Percentiles rank a stretch among this genome's conserved stretches.
These are phyloP conservation scores for Candida easanensis DNA, from an alignment of 805 yeast species.

Conservation along the genomic window DNA sequence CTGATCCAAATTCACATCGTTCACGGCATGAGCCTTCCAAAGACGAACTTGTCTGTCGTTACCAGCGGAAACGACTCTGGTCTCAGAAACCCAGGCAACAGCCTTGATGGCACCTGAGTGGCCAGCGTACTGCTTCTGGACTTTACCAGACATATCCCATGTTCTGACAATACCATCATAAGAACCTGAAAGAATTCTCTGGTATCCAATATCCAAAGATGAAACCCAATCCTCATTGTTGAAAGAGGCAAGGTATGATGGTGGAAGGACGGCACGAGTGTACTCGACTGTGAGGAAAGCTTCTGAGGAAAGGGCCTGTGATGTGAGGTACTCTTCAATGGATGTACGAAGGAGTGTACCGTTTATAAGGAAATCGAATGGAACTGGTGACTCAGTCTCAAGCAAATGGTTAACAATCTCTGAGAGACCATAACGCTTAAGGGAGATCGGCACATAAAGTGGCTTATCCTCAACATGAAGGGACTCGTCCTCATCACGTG, in stretches of 20 bases:
- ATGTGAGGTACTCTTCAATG: conserved; percentile 71
- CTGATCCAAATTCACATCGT: conserved; percentile 21
- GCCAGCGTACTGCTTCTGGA: conserved; percentile 78
- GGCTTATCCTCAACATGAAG: conserved; percentile 82
- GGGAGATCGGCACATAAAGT: conserved; percentile 77
- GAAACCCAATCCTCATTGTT: conserved; percentile 96
- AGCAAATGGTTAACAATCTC: conserved; percentile 93
- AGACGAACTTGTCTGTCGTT: conserved; percentile 85
- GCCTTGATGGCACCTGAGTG: conserved; percentile 85
- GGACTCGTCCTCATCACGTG: conserved; percentile 76
- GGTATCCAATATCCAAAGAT: conserved; percentile 44
- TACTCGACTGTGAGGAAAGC: conserved; percentile 78
- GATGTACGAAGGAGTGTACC: conserved; percentile 79
- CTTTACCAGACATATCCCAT: conserved; percentile 78
- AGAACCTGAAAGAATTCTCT: conserved; percentile 77
- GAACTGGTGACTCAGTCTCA: conserved; percentile 59
- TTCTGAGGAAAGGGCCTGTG: conserved; percentile 81
- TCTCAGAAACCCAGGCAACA: conserved; percentile 74
- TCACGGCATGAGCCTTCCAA: conserved; percentile 67
- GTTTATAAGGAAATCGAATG: conserved; percentile 89
- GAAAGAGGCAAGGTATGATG: conserved; percentile 85
- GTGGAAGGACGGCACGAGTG: conserved; percentile 90
- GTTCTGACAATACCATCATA: conserved; percentile 94
- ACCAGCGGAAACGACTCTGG: conserved; percentile 80
- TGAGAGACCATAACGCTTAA: conserved; percentile 88